phyloP scores from a whole-genome alignment of 768 basidiomycete genomes.

The Ramaria sp. region DNA sequence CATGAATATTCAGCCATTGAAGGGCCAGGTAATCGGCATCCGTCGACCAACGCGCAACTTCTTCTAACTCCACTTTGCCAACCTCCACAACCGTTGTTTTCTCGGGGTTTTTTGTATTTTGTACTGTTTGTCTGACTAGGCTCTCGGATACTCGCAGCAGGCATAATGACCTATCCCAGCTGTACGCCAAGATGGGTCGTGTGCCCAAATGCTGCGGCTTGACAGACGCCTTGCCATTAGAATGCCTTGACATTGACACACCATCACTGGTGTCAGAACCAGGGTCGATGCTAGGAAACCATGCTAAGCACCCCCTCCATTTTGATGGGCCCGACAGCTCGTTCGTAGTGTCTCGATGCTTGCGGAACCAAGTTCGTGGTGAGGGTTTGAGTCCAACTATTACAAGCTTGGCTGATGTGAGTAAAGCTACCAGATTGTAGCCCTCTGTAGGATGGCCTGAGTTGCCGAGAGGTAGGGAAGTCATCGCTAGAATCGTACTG shows the following conservation, averaged over 20 bases:
- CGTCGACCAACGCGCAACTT: constrained; percentile 47
- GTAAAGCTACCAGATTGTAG: constrained; percentile 72
- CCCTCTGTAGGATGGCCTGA: constrained; percentile 63
- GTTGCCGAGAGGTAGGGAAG: constrained; percentile 73
- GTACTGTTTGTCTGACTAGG: constrained; percentile 36
- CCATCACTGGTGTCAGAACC: not conserved
- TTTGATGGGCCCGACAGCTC: constrained; percentile 33
- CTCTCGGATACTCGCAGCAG: constrained; percentile 59
- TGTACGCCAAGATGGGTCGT: constrained; percentile 66
- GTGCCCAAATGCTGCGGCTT: constrained; percentile 12
- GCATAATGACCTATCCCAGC: constrained; percentile 66
- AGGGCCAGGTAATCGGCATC: constrained; percentile 57
- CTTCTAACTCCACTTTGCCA: constrained; percentile 55
- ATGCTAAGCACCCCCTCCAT: constrained; percentile 60
- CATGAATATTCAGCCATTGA: constrained; percentile 83
- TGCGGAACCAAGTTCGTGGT: constrained; percentile 87
- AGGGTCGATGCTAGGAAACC: constrained; percentile 59
- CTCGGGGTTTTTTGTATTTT: constrained; percentile 43
- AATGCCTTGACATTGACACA: not conserved
- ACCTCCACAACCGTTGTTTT: constrained; percentile 50
- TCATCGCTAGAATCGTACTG: constrained; percentile 65
- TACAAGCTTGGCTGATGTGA: constrained; percentile 86
- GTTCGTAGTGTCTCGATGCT: constrained; percentile 42
- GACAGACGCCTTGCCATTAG: not conserved
- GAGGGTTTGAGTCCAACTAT: constrained; percentile 87